Base-by-base conservation (phyloP, 164 flowering plant genomes). In the Saururus chinensis region DNA sequence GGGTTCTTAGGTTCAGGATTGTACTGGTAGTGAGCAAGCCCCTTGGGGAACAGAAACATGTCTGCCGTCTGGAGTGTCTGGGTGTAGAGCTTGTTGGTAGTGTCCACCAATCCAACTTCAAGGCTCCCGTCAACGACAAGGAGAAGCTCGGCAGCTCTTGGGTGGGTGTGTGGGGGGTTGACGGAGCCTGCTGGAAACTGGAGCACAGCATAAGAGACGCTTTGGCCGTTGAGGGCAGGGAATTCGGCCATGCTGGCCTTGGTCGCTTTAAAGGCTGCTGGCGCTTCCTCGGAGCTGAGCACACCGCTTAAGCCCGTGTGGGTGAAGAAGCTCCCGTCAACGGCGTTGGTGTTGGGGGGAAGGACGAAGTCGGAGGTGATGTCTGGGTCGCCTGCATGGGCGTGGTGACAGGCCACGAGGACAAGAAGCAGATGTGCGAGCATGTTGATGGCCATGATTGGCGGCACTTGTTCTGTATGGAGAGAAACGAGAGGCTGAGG, bases 101-200 rank as follows among this genome's bases (percentile, higher is more conserved):
- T 66, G 48, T 74, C 76, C 7, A 70, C 48, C 21, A 74, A 51
- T 1, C 73, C 74, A 4, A 74, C 71, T 19, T 70, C 67, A 12
- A 74, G 54, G 35, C 40, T 22, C 1, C 77, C 74, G 7, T 64
- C 58, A 5, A 74, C 9, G 16, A 64, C 23, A 17, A 74, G 41
- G 20, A 74, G 59, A 49, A 74, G 77, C 71, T 75, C 79, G 1
- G 81, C 65, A 0, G 81, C 56, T 1, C 76, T 67, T 0, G 81
- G 75, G 40, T 78, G 81, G 20, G 73, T 65, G 61, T 77, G 78
- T n/a, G 70, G 73, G 0, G 78, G 77, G 57, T 74, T 71, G 24
- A 71, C 56, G 2, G 58, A 4, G 14, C 67, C 65, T 1, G 62
- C 56, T 22, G 80, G 77, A 64, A 26, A 73, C 9, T 60, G 67